Evolutionary conservation across 1,284 basidiomycete species (phyloP).

Genomic region (Moniliophthora roreri): DNA sequence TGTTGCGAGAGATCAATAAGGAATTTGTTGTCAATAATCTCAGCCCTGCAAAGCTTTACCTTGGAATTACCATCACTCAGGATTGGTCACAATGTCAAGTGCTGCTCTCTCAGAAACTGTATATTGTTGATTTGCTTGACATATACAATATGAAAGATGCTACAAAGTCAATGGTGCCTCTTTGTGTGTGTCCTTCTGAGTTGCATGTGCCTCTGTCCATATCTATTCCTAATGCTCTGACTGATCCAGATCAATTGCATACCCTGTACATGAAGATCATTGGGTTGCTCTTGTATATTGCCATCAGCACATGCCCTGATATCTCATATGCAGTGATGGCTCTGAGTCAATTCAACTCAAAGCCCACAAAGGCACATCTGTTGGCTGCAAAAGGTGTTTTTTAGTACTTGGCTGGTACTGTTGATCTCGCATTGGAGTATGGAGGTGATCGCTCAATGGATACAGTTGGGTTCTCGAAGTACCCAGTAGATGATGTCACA

Average conservation of each 20-base stretch:
- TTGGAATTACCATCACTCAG: too few relatives aligned
- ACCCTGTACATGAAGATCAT: background rate
- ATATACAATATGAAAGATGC: background rate
- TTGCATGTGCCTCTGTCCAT: constrained; percentile 45
- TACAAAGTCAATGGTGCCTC: constrained; percentile 21
- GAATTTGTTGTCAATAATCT: too few relatives aligned
- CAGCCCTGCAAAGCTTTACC: too few relatives aligned
- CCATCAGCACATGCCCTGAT: constrained; percentile 1
- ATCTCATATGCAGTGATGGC: constrained; percentile 4
- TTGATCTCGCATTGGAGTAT: constrained; percentile 5
- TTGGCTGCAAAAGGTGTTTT: constrained; percentile 4
- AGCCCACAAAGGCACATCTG: background rate
- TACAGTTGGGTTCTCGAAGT: background rate
- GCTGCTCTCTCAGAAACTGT: background rate
- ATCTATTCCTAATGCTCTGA: constrained; percentile 30
- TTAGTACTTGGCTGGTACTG: constrained; percentile 1
- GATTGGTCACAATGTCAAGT: constrained; percentile 7
- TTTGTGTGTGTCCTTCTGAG: constrained; percentile 43
- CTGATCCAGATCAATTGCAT: background rate
- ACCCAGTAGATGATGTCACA: background rate
- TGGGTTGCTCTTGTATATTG: background rate
- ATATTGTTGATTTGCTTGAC: background rate
- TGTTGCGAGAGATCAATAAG: too few relatives aligned
- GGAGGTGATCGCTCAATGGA: constrained; percentile 2
- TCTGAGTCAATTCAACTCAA: constrained; percentile 4